Conservation (phyloP, 345 rosid species). For the Ailanthus altissimus region DNA sequence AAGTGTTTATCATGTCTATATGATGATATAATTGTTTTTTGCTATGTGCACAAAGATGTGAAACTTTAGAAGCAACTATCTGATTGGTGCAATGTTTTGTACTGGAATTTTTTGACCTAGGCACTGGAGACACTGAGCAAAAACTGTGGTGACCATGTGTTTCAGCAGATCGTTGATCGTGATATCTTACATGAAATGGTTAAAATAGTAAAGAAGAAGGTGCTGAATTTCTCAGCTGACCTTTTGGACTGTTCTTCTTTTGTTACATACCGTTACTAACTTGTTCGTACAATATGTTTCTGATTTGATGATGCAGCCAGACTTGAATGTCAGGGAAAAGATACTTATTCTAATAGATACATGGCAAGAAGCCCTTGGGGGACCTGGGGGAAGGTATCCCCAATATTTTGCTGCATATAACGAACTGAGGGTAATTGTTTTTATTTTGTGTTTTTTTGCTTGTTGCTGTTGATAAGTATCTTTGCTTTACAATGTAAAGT, state of each 20-base stretch:
- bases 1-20: not conserved
- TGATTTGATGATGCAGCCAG: conserved; percentile 65
- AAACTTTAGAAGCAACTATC: not conserved
- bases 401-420: conserved; percentile 83
- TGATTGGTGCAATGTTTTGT: not conserved
- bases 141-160: conserved; percentile 85
- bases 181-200: conserved; percentile 96
- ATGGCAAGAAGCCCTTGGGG: conserved; percentile 90
- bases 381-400: conserved; percentile 77
- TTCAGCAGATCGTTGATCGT: conserved; percentile 87
- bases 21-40: not conserved
- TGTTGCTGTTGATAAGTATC: not conserved
- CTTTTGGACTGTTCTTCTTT: conserved; percentile 17
- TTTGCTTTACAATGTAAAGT: not conserved
- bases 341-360: conserved; percentile 67
- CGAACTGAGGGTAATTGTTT: conserved; percentile 73
- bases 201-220: conserved; percentile 97
- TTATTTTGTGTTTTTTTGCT: conserved; percentile 1
- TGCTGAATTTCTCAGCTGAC: conserved; percentile 27
- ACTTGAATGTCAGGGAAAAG: conserved; percentile 87
- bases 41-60: not conserved
- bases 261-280: conserved; percentile 6
- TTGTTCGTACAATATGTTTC: conserved; percentile 1
- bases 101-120: conserved; percentile 40
- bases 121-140: conserved; percentile 93